These are phyloP conservation scores for Aspergillus japonicus DNA, from an alignment of 2,329 filamentous ascomycete genomes.

Conservation along the genomic window DNA sequence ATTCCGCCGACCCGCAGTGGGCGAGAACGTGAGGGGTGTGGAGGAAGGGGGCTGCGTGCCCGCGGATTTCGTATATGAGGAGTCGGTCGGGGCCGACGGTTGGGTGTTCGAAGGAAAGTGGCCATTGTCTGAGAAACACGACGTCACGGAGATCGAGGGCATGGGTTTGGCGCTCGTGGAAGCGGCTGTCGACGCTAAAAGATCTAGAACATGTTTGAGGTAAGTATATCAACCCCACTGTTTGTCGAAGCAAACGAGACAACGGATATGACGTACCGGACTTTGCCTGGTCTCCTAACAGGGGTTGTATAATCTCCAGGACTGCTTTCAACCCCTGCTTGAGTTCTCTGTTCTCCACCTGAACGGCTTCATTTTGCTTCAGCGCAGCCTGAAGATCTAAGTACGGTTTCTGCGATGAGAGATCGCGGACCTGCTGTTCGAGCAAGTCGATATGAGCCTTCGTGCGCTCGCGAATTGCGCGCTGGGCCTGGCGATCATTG, in stretches of 20 bases:
- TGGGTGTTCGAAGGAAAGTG: constrained; percentile 23
- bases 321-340: constrained; percentile 66
- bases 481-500: constrained; percentile 85
- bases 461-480: constrained; percentile 79
- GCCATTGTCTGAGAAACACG: constrained; percentile 30
- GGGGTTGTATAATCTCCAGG: constrained; percentile 53
- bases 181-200: constrained; percentile 17
- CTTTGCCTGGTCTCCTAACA: constrained; percentile 42
- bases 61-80: constrained; percentile 30
- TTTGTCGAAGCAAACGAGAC: not conserved
- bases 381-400: constrained; percentile 76
- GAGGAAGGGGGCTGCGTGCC: constrained; percentile 32
- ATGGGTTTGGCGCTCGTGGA: constrained; percentile 15
- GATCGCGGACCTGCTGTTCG: constrained; percentile 69
- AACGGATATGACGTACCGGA: constrained; percentile 38
- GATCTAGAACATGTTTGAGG: constrained; percentile 1
- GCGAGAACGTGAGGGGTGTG: constrained; percentile 24
- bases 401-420: constrained; percentile 77
- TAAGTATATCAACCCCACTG: not conserved
- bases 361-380: constrained; percentile 71
- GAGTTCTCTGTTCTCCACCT: constrained; percentile 78
- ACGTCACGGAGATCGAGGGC: constrained; percentile 21
- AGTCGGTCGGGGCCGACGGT: constrained; percentile 21
- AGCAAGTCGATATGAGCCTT: constrained; percentile 75
- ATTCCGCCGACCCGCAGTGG: constrained; percentile 23